These are phyloP conservation scores for Teunomyces tritomae DNA, from an alignment of 805 yeast species.

Conservation along the genomic window DNA sequence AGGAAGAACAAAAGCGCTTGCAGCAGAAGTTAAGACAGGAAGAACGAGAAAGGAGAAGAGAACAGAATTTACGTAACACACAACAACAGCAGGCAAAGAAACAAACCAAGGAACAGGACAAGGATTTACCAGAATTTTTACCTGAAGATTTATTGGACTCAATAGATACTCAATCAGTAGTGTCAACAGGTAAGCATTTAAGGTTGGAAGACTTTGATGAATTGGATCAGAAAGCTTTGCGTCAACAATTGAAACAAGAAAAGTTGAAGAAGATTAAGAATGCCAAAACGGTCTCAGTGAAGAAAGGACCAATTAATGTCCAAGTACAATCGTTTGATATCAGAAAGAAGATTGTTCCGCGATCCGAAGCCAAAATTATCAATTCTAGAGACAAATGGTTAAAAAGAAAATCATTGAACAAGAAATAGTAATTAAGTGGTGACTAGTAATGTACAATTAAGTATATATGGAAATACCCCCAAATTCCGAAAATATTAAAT, in stretches of 20 bases:
- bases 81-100: constrained; percentile 36
- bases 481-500: background rate
- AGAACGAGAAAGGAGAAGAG: constrained; percentile 37
- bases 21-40: constrained; percentile 23
- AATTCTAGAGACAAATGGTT: constrained; percentile 38
- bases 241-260: constrained; percentile 31
- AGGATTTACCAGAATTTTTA: constrained; percentile 38
- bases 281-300: constrained; percentile 23
- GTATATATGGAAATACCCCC: background rate
- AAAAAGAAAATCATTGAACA: constrained; percentile 36
- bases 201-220: constrained; percentile 32
- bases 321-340: constrained; percentile 26
- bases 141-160: constrained; percentile 39
- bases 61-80: constrained; percentile 27
- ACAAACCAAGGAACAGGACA: constrained; percentile 14
- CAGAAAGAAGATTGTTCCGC: constrained; percentile 31
- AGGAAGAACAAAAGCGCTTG: constrained; percentile 18
- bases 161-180: constrained; percentile 12
- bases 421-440: constrained; percentile 17
- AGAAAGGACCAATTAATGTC: constrained; percentile 42
- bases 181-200: constrained; percentile 24
- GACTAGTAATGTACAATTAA: constrained; percentile 1
- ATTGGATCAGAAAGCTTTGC: constrained; percentile 23
- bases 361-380: constrained; percentile 31
- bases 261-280: constrained; percentile 28